Base-by-base conservation (phyloP, 2,329 filamentous ascomycete genomes). In the Aspergillus persii region DNA sequence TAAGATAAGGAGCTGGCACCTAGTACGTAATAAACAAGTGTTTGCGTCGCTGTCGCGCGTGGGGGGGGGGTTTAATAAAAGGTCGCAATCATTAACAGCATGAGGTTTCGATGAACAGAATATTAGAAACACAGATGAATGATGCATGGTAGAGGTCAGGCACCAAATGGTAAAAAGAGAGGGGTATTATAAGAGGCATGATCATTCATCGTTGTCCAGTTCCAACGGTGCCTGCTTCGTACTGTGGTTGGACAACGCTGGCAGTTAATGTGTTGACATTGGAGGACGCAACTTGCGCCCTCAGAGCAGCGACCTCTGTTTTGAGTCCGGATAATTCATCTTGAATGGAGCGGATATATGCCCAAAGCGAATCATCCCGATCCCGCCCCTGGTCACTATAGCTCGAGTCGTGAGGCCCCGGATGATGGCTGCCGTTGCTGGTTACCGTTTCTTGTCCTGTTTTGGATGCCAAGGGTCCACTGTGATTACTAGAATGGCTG, bases 271-370 rank as follows among this genome's bases (percentile, higher is more conserved):
- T 53, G 52, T 69, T 72, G 31, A 61, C 61, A 56, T 61, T 69
- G n/a, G 67, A 63, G 7, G 71, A 67, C n/a, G 74, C 72, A 54
- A 79, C 59, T 57, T 79, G 78, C 26, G 74, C 71, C 56, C 74
- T 73, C 26, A 80, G 64, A 6, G 71, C 63, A 30, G 71, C 72
- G 29, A 80, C 76, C 61, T 80, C 78, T 8, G 74, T 71, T 56
- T 75, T 76, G 52, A 80, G 66, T 7, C 68, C 68, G 41, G 71
- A 70, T 50, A 80, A 58, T 60, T 79, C 72, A 8, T 77, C 73
- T 53, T 80, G 76, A 50, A 80, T 71, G 44, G 71, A 75, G 36
- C 73, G 76, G 36, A 79, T 73, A 60, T 78, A 77, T 30, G 74
- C 68, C 78, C 78, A 80, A 3, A 80, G 62, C 47, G 76, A 75